Evolutionary conservation across 768 basidiomycete species (phyloP).

Genomic region (Lactifluus pinguis): DNA sequence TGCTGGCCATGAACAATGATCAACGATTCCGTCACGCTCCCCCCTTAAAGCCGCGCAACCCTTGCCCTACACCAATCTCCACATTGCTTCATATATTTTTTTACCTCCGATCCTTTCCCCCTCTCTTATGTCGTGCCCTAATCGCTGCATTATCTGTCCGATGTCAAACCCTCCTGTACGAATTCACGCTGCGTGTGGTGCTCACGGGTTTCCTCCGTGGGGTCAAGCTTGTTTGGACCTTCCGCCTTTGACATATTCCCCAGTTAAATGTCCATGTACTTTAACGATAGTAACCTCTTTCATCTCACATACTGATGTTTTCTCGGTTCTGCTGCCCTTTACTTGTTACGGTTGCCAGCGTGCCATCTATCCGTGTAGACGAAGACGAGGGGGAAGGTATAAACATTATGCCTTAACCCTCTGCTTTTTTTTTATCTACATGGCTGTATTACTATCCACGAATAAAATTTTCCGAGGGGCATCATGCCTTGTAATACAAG

Average conservation of each 20-base stretch:
- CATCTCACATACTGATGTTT: neutral
- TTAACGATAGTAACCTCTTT: conserved; percentile 2
- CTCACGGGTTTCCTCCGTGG: neutral
- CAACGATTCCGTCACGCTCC: too few species aligned
- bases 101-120: neutral
- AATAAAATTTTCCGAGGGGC: neutral
- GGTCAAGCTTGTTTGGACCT: conserved; percentile 1
- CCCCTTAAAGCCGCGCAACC: neutral
- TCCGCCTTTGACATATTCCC: conserved; percentile 4
- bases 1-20: conserved; percentile 36
- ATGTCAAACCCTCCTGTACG: conserved; percentile 6
- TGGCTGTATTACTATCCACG: conserved; percentile 11
- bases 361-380: neutral
- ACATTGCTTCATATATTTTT: neutral
- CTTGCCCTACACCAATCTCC: neutral
- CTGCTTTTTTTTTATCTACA: neutral
- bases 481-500: too few species aligned
- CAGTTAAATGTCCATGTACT: conserved; percentile 6
- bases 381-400: neutral
- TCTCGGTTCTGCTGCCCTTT: neutral
- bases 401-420: neutral
- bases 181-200: neutral
- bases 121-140: neutral
- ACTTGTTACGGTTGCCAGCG: neutral
- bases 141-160: conserved; percentile 6